Evolutionary conservation across 2,329 filamentous ascomycete species (phyloP).

Genomic region (Microdochium bolleyi): DNA sequence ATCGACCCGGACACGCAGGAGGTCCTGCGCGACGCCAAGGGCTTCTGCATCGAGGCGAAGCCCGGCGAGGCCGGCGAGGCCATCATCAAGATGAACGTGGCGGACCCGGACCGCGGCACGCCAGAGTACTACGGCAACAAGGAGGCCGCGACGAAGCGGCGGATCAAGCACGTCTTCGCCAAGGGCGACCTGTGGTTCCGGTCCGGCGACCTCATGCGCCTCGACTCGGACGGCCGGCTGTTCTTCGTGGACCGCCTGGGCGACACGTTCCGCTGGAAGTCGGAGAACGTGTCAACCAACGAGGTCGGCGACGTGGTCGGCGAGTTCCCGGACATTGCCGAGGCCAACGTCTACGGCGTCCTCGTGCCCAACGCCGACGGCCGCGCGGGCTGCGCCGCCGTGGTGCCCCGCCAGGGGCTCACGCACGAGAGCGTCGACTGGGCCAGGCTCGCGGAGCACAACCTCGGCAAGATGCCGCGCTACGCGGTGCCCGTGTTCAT

Average conservation of each 20-base stretch:
- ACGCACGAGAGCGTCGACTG: conserved; percentile 15
- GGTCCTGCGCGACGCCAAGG: conserved; percentile 55
- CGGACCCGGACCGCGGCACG: conserved; percentile 45
- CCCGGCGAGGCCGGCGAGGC: conserved; percentile 62
- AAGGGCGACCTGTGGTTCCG: conserved; percentile 63
- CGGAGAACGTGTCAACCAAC: conserved; percentile 36
- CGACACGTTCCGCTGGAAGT: conserved; percentile 63
- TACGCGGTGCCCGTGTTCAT: conserved; percentile 37
- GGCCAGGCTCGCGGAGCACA: conserved; percentile 25
- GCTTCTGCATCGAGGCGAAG: conserved; percentile 55
- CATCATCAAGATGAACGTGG: conserved; percentile 46
- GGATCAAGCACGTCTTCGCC: conserved; percentile 51
- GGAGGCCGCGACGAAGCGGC: conserved; percentile 56
- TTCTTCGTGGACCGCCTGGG: conserved; percentile 63
- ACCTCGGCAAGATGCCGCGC: conserved; percentile 25
- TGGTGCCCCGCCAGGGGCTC: conserved; percentile 24
- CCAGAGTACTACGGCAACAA: conserved; percentile 54
- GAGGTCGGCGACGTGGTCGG: conserved; percentile 33
- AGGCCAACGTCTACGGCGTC: conserved; percentile 35
- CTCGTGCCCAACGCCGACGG: conserved; percentile 33
- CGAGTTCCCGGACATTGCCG: conserved; percentile 27
- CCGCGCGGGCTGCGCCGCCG: conserved; percentile 29
- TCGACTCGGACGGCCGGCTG: conserved; percentile 53
- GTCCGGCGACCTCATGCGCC: conserved; percentile 56
- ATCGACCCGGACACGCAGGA: conserved; percentile 62